phyloP scores from a whole-genome alignment of 108 stramenopile species.

The Epithemia pelagica region DNA sequence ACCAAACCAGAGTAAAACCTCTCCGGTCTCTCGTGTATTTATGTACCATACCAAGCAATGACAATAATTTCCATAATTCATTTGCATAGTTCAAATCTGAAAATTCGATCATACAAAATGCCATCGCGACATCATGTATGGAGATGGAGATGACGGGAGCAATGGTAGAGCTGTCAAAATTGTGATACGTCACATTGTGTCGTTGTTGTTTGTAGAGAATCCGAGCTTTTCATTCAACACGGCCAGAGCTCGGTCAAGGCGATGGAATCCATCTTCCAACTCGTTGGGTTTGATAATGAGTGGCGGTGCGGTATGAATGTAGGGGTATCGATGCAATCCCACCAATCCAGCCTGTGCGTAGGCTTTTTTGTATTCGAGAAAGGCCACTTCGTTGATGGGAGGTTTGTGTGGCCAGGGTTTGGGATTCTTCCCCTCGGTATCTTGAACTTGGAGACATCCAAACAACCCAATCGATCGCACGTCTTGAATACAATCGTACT shows the following conservation, averaged over 20 bases:
- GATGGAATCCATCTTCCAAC: slow-evolving; percentile 52
- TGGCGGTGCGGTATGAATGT: slow-evolving; percentile 60
- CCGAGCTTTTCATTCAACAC: slow-evolving; percentile 50
- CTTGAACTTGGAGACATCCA: slow-evolving; percentile 48
- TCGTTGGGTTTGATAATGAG: slow-evolving; percentile 48
- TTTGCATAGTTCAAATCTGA: too few relatives aligned
- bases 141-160: too few relatives aligned
- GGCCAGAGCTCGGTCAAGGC: slow-evolving; percentile 35
- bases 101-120: too few relatives aligned
- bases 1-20: too few relatives aligned
- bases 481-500: slow-evolving; percentile 48
- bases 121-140: too few relatives aligned
- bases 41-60: too few relatives aligned
- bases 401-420: slow-evolving; percentile 16
- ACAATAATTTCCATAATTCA: too few relatives aligned
- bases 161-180: too few relatives aligned
- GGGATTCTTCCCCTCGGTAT: slow-evolving; percentile 32
- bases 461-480: slow-evolving; percentile 54
- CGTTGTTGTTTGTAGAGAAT: too few relatives aligned
- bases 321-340: slow-evolving; percentile 48
- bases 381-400: slow-evolving; percentile 40
- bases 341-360: slow-evolving; percentile 40
- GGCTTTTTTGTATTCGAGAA: slow-evolving; percentile 45
- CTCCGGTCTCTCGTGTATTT: too few relatives aligned
- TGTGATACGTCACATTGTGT: too few relatives aligned